Evolutionary conservation across 768 basidiomycete species (phyloP).

Genomic region (Holtermanniella nyarrowii): DNA sequence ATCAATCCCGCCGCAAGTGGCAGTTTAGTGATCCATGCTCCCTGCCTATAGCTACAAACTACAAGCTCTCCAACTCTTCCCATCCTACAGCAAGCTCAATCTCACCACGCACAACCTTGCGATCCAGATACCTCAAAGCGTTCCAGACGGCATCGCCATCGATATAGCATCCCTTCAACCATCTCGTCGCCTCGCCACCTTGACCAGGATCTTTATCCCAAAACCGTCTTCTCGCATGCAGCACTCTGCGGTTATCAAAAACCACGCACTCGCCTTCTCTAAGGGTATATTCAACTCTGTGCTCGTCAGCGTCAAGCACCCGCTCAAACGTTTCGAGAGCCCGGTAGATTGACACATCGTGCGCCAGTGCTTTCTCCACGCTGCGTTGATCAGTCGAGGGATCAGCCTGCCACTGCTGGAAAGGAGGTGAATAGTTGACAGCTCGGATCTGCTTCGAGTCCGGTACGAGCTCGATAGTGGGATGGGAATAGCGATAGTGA

Average conservation of each 20-base stretch:
- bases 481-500: conserved; percentile 61
- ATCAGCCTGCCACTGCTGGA: conserved; percentile 58
- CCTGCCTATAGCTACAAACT: not conserved
- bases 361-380: conserved; percentile 40
- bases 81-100: not conserved
- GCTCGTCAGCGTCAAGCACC: conserved; percentile 49
- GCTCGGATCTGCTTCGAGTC: conserved; percentile 45
- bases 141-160: conserved; percentile 53
- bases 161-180: conserved; percentile 70
- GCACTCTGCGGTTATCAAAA: conserved; percentile 82
- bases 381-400: conserved; percentile 34
- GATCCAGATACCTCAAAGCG: conserved; percentile 18
- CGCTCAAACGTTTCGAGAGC: conserved; percentile 56
- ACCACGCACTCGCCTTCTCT: conserved; percentile 73
- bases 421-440: conserved; percentile 89
- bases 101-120: conserved; percentile 1
- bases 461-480: conserved; percentile 56
- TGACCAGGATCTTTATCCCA: conserved; percentile 32
- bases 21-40: not conserved
- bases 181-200: conserved; percentile 51
- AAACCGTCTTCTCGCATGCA: conserved; percentile 81
- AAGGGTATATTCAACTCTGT: conserved; percentile 56
- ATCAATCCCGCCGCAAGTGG: not conserved
- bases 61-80: not conserved
- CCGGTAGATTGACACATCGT: conserved; percentile 13